Conservation (phyloP, 1,139 yeast genomes). For the Zygotorulaspora mrakii region DNA sequence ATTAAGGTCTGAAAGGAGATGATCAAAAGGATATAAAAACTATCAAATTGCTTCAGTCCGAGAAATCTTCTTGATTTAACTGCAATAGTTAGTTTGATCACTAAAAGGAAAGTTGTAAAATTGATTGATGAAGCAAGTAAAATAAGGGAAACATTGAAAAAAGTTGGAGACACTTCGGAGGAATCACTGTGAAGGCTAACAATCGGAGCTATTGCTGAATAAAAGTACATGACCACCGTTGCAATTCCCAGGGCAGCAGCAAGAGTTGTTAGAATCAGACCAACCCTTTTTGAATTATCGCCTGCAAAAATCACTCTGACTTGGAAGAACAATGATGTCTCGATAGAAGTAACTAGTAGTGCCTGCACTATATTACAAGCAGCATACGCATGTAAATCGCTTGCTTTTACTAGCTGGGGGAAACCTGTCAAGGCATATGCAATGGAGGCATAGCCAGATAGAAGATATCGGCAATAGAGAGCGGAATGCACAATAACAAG, state of each 20-base stretch:
- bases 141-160: slow-evolving; percentile 51
- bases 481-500: slow-evolving; percentile 55
- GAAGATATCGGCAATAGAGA: slow-evolving; percentile 51
- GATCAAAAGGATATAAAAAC: slow-evolving; percentile 72
- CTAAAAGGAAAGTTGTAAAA: slow-evolving; percentile 55
- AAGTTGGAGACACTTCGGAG: slow-evolving; percentile 35
- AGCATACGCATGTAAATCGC: slow-evolving; percentile 45
- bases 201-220: slow-evolving; percentile 41
- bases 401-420: slow-evolving; percentile 36
- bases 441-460: slow-evolving; percentile 50
- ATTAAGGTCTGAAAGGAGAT: slow-evolving; percentile 82
- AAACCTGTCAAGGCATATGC: slow-evolving; percentile 53
- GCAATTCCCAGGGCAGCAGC: slow-evolving; percentile 46
- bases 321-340: slow-evolving; percentile 66
- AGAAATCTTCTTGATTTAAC: slow-evolving; percentile 65
- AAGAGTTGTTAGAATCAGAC: slow-evolving; percentile 41
- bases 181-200: slow-evolving; percentile 29
- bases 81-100: slow-evolving; percentile 61
- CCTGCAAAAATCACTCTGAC: slow-evolving; percentile 61
- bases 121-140: slow-evolving; percentile 67
- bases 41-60: slow-evolving; percentile 79
- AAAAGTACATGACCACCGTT: slow-evolving; percentile 53
- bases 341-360: slow-evolving; percentile 55
- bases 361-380: slow-evolving; percentile 61
- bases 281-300: slow-evolving; percentile 44